Conservation (phyloP, 345 rosid genomes). For the Hibiscus syriacus region DNA sequence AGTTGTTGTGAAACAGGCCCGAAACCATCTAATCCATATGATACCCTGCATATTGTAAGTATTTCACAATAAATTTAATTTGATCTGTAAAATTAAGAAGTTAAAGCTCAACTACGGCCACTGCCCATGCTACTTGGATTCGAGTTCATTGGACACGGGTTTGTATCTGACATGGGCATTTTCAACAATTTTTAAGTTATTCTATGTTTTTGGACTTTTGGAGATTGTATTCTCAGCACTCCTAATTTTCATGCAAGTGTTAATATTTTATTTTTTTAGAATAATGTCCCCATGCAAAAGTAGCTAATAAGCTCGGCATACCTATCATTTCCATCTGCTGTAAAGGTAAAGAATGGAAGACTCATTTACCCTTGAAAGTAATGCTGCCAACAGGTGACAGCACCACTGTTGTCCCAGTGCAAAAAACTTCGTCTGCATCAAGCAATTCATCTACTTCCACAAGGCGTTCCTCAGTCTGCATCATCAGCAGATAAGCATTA, state of each 20-base stretch:
- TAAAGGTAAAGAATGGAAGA: too few species aligned
- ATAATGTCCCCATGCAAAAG: neutral
- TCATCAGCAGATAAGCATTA: neutral
- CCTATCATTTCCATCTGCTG: neutral
- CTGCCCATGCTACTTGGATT: neutral
- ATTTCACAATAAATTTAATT: neutral
- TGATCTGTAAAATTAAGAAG: neutral
- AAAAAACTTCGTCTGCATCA: conserved; percentile 90
- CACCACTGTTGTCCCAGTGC: conserved; percentile 93
- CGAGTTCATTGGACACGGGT: neutral
- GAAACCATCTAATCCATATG: conserved; percentile 58
- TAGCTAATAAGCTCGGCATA: neutral
- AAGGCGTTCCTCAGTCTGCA: conserved; percentile 67
- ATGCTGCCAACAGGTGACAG: conserved; percentile 91
- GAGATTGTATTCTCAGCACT: too few species aligned
- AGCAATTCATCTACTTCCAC: conserved; percentile 73
- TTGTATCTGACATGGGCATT: too few species aligned
- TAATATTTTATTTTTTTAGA: neutral
- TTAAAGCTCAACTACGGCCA: neutral
- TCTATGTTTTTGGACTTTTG: too few species aligned
- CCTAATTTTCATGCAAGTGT: neutral
- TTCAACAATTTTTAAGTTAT: too few species aligned
- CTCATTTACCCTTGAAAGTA: conserved; percentile 65
- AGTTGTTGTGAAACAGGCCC: conserved; percentile 60
- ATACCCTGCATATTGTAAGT: conserved; percentile 33